Conservation (phyloP, 495 filamentous ascomycete genomes). For the Penicillium egyptiacum region DNA sequence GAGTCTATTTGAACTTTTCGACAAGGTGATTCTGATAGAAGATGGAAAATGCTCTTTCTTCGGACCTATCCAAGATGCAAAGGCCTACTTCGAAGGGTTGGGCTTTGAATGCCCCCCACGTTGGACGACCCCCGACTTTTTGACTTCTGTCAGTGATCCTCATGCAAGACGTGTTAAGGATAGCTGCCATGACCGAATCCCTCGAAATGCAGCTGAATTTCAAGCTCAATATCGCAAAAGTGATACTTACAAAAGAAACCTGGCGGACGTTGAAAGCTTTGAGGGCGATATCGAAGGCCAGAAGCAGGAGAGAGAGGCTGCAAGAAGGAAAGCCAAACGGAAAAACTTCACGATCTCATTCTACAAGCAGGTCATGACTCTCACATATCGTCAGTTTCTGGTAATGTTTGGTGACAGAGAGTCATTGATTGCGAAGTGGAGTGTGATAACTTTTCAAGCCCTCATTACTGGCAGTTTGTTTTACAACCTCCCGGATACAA, state of each 20-base stretch:
- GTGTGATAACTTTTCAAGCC: constrained; percentile 66
- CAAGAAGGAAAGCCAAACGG: constrained; percentile 47
- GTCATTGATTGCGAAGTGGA: constrained; percentile 52
- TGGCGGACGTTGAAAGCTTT: constrained; percentile 51
- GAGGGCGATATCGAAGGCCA: constrained; percentile 51
- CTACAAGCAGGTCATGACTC: constrained; percentile 64
- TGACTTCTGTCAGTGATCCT: constrained; percentile 66
- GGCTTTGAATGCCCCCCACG: constrained; percentile 61
- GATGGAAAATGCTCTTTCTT: constrained; percentile 66
- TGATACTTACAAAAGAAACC: constrained; percentile 31
- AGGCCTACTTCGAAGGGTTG: constrained; percentile 61
- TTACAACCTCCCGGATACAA: constrained; percentile 64
- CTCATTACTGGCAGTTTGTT: constrained; percentile 78
- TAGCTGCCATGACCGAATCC: constrained; percentile 61
- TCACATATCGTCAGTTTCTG: constrained; percentile 65
- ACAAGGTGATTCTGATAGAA: constrained; percentile 69
- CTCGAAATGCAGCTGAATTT: constrained; percentile 60
- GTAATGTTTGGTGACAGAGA: constrained; percentile 63
- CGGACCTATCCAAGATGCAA: constrained; percentile 57
- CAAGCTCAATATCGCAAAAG: constrained; percentile 54
- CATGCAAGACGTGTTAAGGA: constrained; percentile 58
- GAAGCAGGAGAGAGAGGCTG: constrained; percentile 46
- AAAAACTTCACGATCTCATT: constrained; percentile 67
- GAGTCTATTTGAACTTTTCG: constrained; percentile 65
- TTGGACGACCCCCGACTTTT: constrained; percentile 67